Percentiles rank a stretch among this genome's conserved stretches.
Conservation (phyloP, 169 alveolate species). For the Babesia bovis region DNA sequence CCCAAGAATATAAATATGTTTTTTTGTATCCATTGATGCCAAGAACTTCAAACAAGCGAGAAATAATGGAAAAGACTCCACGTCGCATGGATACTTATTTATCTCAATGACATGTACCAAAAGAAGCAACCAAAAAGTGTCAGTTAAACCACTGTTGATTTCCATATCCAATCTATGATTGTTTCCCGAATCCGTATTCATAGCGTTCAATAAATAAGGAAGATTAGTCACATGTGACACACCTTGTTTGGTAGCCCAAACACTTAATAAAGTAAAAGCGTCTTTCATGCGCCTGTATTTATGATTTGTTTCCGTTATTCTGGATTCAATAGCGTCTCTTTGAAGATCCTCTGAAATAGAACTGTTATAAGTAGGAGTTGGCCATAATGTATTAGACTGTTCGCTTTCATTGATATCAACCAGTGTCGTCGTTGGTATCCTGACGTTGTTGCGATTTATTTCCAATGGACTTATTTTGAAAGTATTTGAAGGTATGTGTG, state of each 20-base stretch:
- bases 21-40: constrained; percentile 20
- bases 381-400: background rate
- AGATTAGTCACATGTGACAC: background rate
- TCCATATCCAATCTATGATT: background rate
- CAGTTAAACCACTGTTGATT: constrained; percentile 5
- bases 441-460: constrained; percentile 4
- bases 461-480: constrained; percentile 5
- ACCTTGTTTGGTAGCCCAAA: constrained; percentile 15
- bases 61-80: constrained; percentile 31
- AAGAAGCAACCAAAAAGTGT: background rate
- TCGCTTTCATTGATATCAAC: background rate
- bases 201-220: background rate
- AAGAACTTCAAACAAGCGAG: constrained; percentile 29
- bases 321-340: background rate
- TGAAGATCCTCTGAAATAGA: constrained; percentile 22
- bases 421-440: constrained; percentile 4
- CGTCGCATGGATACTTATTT: constrained; percentile 9
- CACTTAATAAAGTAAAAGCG: constrained; percentile 7
- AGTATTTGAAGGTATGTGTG: constrained; percentile 8
- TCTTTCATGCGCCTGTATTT: background rate
- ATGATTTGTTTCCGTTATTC: background rate
- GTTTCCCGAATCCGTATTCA: background rate
- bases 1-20: background rate
- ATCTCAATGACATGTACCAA: constrained; percentile 7
- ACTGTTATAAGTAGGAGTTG: constrained; percentile 27